A percentile compares a stretch with the other conserved stretches of the same genome.
Conservation (phyloP, 2,329 filamentous ascomycete genomes). For the Cladophialophora exuberans region DNA sequence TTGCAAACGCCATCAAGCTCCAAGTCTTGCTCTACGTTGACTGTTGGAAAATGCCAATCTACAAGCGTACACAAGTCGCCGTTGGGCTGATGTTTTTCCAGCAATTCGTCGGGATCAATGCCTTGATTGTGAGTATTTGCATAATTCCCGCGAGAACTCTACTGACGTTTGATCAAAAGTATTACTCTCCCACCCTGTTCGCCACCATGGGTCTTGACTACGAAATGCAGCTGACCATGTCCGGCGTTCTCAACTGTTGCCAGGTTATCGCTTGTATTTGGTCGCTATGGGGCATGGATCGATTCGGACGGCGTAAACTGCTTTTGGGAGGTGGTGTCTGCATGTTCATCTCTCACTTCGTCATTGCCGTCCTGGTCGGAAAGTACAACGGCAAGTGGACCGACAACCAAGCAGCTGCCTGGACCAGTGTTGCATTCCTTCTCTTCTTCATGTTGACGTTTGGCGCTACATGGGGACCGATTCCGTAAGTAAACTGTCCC, state of each 20-base stretch:
- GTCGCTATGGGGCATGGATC: constrained; percentile 54
- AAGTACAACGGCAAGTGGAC: constrained; percentile 56
- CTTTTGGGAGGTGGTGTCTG: constrained; percentile 49
- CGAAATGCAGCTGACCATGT: constrained; percentile 39
- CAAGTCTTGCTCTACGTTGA: constrained; percentile 2
- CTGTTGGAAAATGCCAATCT: neutral
- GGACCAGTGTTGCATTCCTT: constrained; percentile 50
- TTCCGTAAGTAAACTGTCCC: too few species aligned
- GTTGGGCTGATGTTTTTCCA: constrained; percentile 50
- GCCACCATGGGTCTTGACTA: constrained; percentile 35
- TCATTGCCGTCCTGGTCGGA: constrained; percentile 65
- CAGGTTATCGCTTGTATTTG: constrained; percentile 45
- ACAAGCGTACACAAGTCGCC: constrained; percentile 41
- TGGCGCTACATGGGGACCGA: constrained; percentile 56
- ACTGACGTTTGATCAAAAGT: too few species aligned
- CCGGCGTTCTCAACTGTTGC: constrained; percentile 42
- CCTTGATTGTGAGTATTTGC: too few species aligned
- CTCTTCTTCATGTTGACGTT: constrained; percentile 56
- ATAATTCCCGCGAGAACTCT: too few species aligned
- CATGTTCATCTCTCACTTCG: constrained; percentile 66
- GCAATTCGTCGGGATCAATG: constrained; percentile 49
- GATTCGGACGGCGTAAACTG: constrained; percentile 50
- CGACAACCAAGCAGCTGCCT: constrained; percentile 55
- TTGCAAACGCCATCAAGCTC: neutral
- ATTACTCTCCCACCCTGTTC: constrained; percentile 51